These are phyloP conservation scores for Seiridium unicorne DNA, from an alignment of 2,329 filamentous ascomycete genomes.

Conservation along the genomic window DNA sequence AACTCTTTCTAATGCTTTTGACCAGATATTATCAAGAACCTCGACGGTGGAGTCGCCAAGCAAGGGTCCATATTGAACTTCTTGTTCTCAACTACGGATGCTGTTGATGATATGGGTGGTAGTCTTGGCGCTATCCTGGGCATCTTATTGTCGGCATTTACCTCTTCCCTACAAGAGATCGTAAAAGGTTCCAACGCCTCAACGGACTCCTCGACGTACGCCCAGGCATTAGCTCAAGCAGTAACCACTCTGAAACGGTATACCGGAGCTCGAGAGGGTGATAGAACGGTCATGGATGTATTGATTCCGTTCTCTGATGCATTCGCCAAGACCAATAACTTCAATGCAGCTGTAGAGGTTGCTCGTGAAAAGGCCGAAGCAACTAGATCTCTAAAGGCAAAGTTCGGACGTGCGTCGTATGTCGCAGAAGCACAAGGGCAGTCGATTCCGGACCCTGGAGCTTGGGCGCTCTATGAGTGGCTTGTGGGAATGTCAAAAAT, in stretches of 20 bases:
- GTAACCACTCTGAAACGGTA: constrained; percentile 21
- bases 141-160: constrained; percentile 24
- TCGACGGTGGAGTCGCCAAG: constrained; percentile 25
- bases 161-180: constrained; percentile 14
- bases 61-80: constrained; percentile 28
- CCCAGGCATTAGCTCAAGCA: constrained; percentile 17
- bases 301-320: constrained; percentile 17
- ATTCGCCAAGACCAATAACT: constrained; percentile 14
- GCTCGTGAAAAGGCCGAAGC: constrained; percentile 27
- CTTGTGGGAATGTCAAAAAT: constrained; percentile 11
- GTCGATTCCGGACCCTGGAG: constrained; percentile 26
- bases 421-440: constrained; percentile 25
- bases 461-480: constrained; percentile 29
- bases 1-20: neutral
- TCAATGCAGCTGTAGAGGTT: constrained; percentile 36
- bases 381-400: constrained; percentile 22
- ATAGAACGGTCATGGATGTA: constrained; percentile 22
- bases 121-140: constrained; percentile 32
- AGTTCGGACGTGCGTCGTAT: constrained; percentile 26
- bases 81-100: constrained; percentile 24
- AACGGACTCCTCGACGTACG: constrained; percentile 11
- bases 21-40: constrained; percentile 23
- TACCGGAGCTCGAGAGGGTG: constrained; percentile 24
- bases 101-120: constrained; percentile 35
- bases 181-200: neutral